A percentile compares a stretch with the other conserved stretches of the same genome.
phyloP scores from a whole-genome alignment of 2,329 filamentous ascomycete genomes.

The Scedosporium minutisporum region DNA sequence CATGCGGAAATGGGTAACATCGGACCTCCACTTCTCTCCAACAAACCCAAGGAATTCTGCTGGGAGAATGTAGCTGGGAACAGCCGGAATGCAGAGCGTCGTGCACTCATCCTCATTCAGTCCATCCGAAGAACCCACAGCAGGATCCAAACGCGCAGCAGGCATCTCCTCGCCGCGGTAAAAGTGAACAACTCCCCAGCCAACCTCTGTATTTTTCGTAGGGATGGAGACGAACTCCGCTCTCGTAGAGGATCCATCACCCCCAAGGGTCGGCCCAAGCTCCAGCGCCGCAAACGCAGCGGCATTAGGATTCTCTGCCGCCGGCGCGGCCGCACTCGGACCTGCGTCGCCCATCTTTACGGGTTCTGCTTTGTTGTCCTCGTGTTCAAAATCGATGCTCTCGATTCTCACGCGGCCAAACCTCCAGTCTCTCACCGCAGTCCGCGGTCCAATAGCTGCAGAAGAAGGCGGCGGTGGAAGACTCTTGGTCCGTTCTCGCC shows the following conservation, averaged over 20 bases:
- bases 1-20: slow-evolving; percentile 90
- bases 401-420: slow-evolving; percentile 72
- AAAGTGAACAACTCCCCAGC: slow-evolving; percentile 89
- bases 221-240: slow-evolving; percentile 67
- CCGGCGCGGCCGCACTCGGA: background rate
- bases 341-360: slow-evolving; percentile 23
- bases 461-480: slow-evolving; percentile 32
- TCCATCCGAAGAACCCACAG: slow-evolving; percentile 19
- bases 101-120: slow-evolving; percentile 57
- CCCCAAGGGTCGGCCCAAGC: slow-evolving; percentile 44
- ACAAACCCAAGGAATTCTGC: slow-evolving; percentile 87
- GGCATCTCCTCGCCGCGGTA: slow-evolving; percentile 80
- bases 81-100: slow-evolving; percentile 85
- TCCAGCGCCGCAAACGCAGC: slow-evolving; percentile 40
- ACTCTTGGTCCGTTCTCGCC: slow-evolving; percentile 28
- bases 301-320: slow-evolving; percentile 22
- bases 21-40: slow-evolving; percentile 73
- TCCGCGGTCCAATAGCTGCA: slow-evolving; percentile 35
- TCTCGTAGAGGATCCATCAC: slow-evolving; percentile 68
- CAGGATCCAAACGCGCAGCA: slow-evolving; percentile 26
- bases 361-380: slow-evolving; percentile 11
- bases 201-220: slow-evolving; percentile 64
- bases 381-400: slow-evolving; percentile 61
- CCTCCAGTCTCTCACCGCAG: slow-evolving; percentile 61
- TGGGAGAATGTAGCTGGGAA: slow-evolving; percentile 87